Evolutionary conservation across 2,329 filamentous ascomycete genomes (phyloP).

Genomic region (Mycosphaerelloides madeirae): DNA sequence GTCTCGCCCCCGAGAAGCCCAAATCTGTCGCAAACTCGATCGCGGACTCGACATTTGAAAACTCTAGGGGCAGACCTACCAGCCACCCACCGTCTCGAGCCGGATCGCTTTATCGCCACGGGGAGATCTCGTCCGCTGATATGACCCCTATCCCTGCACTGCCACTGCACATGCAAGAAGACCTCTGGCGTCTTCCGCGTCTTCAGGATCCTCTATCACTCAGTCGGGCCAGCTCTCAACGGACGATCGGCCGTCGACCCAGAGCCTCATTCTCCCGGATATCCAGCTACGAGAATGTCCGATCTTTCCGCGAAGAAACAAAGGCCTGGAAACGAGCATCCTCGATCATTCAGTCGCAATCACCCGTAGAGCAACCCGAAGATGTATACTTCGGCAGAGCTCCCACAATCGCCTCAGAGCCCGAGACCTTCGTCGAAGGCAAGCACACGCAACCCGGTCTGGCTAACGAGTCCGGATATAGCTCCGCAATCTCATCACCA

Average conservation of each 20-base stretch:
- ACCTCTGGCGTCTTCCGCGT: slow-evolving; percentile 20
- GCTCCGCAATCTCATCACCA: not conserved
- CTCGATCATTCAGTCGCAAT: slow-evolving; percentile 14
- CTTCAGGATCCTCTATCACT: slow-evolving; percentile 13
- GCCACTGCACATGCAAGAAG: slow-evolving; percentile 11
- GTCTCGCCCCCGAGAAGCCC: slow-evolving; percentile 1
- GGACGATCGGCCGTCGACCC: slow-evolving; percentile 18
- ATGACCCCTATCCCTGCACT: slow-evolving; percentile 7
- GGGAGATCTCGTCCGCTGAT: slow-evolving; percentile 1
- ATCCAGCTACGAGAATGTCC: slow-evolving; percentile 31
- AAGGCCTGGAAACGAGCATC: slow-evolving; percentile 25
- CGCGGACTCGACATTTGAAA: slow-evolving; percentile 7
- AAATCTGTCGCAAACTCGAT: slow-evolving; percentile 8
- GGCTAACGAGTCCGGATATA: not conserved
- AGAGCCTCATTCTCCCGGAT: slow-evolving; percentile 23
- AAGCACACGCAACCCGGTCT: slow-evolving; percentile 1
- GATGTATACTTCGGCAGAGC: slow-evolving; percentile 2
- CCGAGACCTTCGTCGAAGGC: slow-evolving; percentile 3
- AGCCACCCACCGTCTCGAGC: slow-evolving; percentile 14
- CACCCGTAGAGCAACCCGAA: slow-evolving; percentile 6
- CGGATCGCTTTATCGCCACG: slow-evolving; percentile 6
- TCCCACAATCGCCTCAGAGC: slow-evolving; percentile 12
- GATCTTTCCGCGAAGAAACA: slow-evolving; percentile 30
- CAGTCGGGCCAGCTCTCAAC: slow-evolving; percentile 16
- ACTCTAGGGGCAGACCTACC: slow-evolving; percentile 8